Base-by-base conservation (phyloP, 176 grass and related monocot species). In the Aegilops bicornis region DNA sequence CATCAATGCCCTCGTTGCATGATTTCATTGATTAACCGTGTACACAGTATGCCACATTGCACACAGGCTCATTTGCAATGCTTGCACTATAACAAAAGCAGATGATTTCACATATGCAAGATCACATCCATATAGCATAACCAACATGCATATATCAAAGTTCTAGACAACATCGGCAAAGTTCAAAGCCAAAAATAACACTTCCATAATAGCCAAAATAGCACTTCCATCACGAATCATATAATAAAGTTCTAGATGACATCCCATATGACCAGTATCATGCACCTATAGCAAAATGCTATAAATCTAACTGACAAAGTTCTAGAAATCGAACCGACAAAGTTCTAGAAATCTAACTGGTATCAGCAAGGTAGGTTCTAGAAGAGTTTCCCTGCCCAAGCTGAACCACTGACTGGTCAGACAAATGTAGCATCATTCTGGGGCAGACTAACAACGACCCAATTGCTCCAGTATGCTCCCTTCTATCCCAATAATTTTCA, bases 401-500 rank as follows among this genome's bases (percentile, higher is more conserved):
- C 74, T 91, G 71, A 37, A 14, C 25, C 60, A 7, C 71, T 72
- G 56, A 56, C 40, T 58, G 7, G 43, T 27, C 17, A 84, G 45
- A 3, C 2, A 5, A 73, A 86, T 86, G 17, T 69, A 48, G 20
- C 22, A 17, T 29, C 47, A 32, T 83, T 73, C 35, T 85, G 70
- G 56, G 32, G 69, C 19, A 36, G 86, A 84, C 62, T 92, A 85
- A 4, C 19, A 40, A 61, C 42, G 27, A 27, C 79, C 83, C 32
- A 88, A 54, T 68, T 83, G 58, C 40, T 85, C 83, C 31, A 94
- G 62, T 87, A 96, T 77, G 27, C 85, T 84, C 63, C 94, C 94
- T 62, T 91, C 65, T 79, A 89, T 79, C 78, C 97, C 97, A 8
- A 99, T 40, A 30, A 99, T 84, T 85, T 77, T 80, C 31, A 94